A percentile compares a stretch with the other conserved stretches of the same genome.
Evolutionary conservation across 202 grass and related monocot genomes (phyloP).

Genomic region (Hordeum pubiflorum): DNA sequence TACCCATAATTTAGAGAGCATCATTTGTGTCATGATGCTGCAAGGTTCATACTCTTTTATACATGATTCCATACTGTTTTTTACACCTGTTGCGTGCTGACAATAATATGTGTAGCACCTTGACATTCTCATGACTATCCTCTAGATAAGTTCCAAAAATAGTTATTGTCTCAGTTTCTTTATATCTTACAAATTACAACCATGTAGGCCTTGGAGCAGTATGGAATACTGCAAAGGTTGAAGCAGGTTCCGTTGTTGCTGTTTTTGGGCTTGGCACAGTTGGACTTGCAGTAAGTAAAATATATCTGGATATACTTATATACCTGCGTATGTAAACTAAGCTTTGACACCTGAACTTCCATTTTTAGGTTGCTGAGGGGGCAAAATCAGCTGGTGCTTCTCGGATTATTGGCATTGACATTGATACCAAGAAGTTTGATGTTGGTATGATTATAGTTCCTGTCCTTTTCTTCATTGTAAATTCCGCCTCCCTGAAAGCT

Average conservation of each 20-base stretch:
- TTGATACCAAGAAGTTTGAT: constrained; percentile 94
- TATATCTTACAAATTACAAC: constrained; percentile 19
- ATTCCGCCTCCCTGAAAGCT: neutral
- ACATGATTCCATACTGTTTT: neutral
- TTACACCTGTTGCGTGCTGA: neutral
- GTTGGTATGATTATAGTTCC: constrained; percentile 41
- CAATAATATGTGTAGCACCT: neutral
- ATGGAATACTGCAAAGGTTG: constrained; percentile 99
- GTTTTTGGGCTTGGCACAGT: constrained; percentile 97
- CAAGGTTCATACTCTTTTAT: neutral
- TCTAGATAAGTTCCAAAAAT: neutral
- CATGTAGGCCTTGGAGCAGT: constrained; percentile 88
- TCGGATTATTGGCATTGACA: constrained; percentile 91
- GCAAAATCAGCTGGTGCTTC: constrained; percentile 88
- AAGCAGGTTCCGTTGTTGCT: constrained; percentile 74
- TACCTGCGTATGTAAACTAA: constrained; percentile 1
- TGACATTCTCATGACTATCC: neutral
- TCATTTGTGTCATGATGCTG: neutral
- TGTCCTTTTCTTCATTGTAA: neutral
- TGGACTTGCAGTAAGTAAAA: constrained; percentile 89
- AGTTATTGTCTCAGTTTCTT: neutral
- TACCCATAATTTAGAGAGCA: neutral
- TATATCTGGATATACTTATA: neutral
- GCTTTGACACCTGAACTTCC: constrained; percentile 1
- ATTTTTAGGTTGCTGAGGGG: constrained; percentile 81